Evolutionary conservation across 2,329 filamentous ascomycete genomes (phyloP), one percentile per base, ranked within the genome.

Genomic region (Pseudogymnoascus sp.): DNA sequence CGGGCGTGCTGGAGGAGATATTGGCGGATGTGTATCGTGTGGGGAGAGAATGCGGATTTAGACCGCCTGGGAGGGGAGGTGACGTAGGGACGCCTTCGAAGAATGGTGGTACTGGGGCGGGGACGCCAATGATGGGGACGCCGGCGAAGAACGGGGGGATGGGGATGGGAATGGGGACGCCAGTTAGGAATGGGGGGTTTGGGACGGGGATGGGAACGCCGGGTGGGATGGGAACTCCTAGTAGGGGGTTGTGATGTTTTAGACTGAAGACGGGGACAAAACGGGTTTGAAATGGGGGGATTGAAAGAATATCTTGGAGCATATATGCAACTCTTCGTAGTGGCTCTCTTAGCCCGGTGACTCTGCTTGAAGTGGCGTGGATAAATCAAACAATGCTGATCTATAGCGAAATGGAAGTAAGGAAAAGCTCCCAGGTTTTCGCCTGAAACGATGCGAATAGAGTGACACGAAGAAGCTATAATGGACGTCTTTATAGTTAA

Each of bases 1-100:
- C 91, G 0, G 93, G 92, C 0, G 86, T 96, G 4, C 78, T 96
- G 61, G 87, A 94, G 70, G 80, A 85, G 37, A 94, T 94, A 79
- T 81, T 97, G 59, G 86, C 92, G 72, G 91, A 96, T 69, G 91
- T 97, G 6, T 97, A 96, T 75, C 80, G 75, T 70, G 84, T 79
- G 78, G 89, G 76, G 65, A 82, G 77, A 69, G 84, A 80, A 70
- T 82, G 75, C 70, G 80, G 80, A 35, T 87, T 83, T 73, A 82
- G 82, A 64, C 81, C 83, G 3, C 84, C 84, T 0, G 62, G 64
- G 61, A 47, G 40, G 25, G 42, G 40, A 38, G 61, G 21, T 1
- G 61, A 35, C 2, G 60, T 16, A 6, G 33, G 6, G 18, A 62
- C 33, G 18, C 56, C 56, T 5, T 23, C 16, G 60, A 40, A 62